Evolutionary conservation across 176 grass and related monocot species (phyloP).

Genomic region (Elymus sibiricus): DNA sequence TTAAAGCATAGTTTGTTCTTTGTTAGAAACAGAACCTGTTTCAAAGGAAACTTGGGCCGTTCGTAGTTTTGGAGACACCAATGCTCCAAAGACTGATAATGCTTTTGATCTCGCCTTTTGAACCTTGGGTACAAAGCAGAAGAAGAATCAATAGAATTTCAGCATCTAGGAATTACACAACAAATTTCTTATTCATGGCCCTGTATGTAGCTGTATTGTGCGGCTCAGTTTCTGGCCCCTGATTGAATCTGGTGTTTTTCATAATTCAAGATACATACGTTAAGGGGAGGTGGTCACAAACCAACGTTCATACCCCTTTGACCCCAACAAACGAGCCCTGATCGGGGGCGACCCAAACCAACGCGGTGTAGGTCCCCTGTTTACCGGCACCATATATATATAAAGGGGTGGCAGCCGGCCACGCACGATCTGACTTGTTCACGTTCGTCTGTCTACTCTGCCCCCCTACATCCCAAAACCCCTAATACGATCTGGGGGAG

Average conservation of each 20-base stretch:
- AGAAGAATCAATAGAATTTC: background rate
- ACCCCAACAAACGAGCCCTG: no score
- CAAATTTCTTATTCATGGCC: background rate
- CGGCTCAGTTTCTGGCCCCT: background rate
- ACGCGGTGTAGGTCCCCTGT: no score
- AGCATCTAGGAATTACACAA: background rate
- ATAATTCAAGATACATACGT: background rate
- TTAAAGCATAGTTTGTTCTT: background rate
- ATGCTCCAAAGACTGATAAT: constrained; percentile 63
- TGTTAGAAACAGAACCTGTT: constrained; percentile 51
- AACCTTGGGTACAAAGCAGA: constrained; percentile 35
- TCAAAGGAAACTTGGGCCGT: constrained; percentile 85
- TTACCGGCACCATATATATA: no score
- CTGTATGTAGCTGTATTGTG: background rate
- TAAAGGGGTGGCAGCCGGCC: no score
- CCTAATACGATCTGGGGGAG: no score
- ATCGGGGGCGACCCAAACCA: no score
- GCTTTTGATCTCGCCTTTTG: constrained; percentile 79
- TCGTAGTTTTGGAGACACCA: constrained; percentile 81
- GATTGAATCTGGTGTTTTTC: background rate
- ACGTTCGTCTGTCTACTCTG: no score
- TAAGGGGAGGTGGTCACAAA: no score
- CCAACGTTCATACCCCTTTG: no score
- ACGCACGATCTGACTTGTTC: no score
- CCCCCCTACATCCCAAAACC: no score